phyloP scores from a whole-genome alignment of 176 grass and related monocot species.

The Cenchrus fungigraminus region DNA sequence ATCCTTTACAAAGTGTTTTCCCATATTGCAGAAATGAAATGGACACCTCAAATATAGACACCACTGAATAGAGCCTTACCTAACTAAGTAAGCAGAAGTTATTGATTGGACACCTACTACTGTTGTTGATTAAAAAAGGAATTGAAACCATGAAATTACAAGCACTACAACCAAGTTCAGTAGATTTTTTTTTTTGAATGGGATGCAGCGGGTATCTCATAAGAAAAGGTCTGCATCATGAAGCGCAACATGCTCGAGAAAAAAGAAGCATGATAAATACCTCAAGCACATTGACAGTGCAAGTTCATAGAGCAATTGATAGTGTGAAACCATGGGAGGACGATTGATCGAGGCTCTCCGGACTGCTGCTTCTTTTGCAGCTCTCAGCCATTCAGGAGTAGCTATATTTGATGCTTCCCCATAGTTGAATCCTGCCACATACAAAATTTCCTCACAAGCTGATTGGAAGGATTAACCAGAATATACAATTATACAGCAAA shows the following conservation, averaged over 20 bases:
- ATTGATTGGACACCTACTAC: constrained; percentile 12
- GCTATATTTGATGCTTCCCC: constrained; percentile 95
- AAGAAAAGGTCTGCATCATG: constrained; percentile 18
- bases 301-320: constrained; percentile 88
- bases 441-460: constrained; percentile 20
- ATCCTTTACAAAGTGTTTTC: neutral
- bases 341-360: constrained; percentile 91
- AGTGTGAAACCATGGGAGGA: constrained; percentile 88
- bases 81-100: constrained; percentile 12
- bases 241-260: neutral
- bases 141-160: neutral
- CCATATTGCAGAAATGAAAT: constrained; percentile 25
- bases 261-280: constrained; percentile 42
- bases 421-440: constrained; percentile 85
- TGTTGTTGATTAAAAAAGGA: constrained; percentile 27
- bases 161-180: neutral
- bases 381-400: constrained; percentile 90
- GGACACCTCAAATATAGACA: constrained; percentile 26
- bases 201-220: neutral
- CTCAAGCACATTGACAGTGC: constrained; percentile 79
- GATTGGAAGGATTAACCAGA: constrained; percentile 3
- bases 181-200: neutral
- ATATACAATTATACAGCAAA: neutral
- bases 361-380: constrained; percentile 92
- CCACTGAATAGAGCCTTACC: constrained; percentile 9